Conservation (phyloP, 805 yeast species). For the Yarrowia keelungensis region DNA sequence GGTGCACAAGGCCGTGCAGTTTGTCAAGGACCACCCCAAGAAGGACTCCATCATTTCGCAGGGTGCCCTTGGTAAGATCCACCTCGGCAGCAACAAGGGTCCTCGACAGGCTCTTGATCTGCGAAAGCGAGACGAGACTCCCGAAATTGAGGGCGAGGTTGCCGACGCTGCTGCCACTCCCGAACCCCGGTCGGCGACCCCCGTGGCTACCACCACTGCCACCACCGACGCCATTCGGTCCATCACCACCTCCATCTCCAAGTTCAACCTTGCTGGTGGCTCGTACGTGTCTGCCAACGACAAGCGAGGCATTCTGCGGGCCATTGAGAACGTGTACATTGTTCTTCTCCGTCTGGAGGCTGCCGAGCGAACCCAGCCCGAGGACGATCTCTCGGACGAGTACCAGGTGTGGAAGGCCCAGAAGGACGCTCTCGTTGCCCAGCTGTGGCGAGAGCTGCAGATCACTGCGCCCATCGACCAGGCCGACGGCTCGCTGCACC, state of each 20-base stretch:
- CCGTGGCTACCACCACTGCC: slow-evolving; percentile 13
- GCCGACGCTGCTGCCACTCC: slow-evolving; percentile 8
- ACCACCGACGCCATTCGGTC: slow-evolving; percentile 42
- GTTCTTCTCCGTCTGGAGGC: slow-evolving; percentile 82
- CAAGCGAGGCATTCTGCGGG: slow-evolving; percentile 62
- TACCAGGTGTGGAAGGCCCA: slow-evolving; percentile 49
- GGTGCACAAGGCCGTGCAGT: slow-evolving; percentile 93
- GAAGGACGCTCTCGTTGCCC: slow-evolving; percentile 47
- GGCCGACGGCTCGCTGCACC: slow-evolving; percentile 64
- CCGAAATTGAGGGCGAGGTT: slow-evolving; percentile 43
- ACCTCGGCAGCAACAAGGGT: slow-evolving; percentile 73
- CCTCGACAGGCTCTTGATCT: slow-evolving; percentile 84
- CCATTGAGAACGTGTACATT: slow-evolving; percentile 79
- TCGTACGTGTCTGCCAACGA: slow-evolving; percentile 44
- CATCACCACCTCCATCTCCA: slow-evolving; percentile 49
- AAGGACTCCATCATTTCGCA: slow-evolving; percentile 71
- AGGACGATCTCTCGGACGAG: slow-evolving; percentile 46
- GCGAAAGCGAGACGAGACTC: slow-evolving; percentile 41
- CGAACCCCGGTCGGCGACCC: slow-evolving; percentile 23
- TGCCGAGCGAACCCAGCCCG: slow-evolving; percentile 64
- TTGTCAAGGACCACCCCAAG: slow-evolving; percentile 82
- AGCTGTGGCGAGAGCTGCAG: slow-evolving; percentile 79
- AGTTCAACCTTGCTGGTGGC: slow-evolving; percentile 24
- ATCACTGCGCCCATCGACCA: slow-evolving; percentile 65
- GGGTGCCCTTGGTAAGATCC: slow-evolving; percentile 89